Percentiles rank a stretch among this genome's conserved stretches.
phyloP scores from a whole-genome alignment of 2,329 filamentous ascomycete species.

The Eutypella sp. region DNA sequence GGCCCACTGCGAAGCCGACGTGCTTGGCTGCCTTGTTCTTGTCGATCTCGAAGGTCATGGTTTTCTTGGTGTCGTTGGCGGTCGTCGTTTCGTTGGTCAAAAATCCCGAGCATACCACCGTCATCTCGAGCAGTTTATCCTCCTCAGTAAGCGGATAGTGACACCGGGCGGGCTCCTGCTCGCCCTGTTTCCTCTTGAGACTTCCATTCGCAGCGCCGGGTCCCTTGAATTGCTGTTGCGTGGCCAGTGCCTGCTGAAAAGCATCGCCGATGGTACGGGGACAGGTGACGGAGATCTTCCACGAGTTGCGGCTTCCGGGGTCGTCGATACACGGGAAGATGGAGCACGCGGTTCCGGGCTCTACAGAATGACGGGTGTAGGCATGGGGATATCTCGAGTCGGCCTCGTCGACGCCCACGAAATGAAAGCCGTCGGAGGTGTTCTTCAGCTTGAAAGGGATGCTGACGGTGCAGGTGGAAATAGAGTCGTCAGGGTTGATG shows the following conservation, averaged over 20 bases:
- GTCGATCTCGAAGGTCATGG: conserved; percentile 75
- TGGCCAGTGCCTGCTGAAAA: conserved; percentile 44
- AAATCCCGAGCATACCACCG: conserved; percentile 86
- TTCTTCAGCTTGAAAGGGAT: conserved; percentile 75
- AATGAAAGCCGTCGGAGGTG: conserved; percentile 83
- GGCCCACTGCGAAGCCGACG: conserved; percentile 88
- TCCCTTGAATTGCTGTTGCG: conserved; percentile 28
- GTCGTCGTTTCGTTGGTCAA: conserved; percentile 76
- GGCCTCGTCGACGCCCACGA: conserved; percentile 75
- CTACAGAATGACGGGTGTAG: conserved; percentile 78
- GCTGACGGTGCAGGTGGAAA: conserved; percentile 44
- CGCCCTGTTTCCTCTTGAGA: conserved; percentile 35
- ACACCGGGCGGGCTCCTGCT: conserved; percentile 31
- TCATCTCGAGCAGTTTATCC: conserved; percentile 83
- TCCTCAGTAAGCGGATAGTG: conserved; percentile 57
- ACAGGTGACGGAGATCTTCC: conserved; percentile 83
- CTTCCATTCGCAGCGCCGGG: conserved; percentile 20
- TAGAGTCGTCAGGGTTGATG: conserved; percentile 21
- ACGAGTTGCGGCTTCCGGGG: conserved; percentile 71
- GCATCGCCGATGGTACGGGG: conserved; percentile 83
- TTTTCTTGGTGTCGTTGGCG: conserved; percentile 75
- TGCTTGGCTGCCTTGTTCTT: conserved; percentile 78
- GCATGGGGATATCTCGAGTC: conserved; percentile 85
- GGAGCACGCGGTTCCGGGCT: conserved; percentile 74
- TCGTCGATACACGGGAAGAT: conserved; percentile 95